phyloP scores from a whole-genome alignment of 2,329 filamentous ascomycete genomes.

The Grosmannia serpens region DNA sequence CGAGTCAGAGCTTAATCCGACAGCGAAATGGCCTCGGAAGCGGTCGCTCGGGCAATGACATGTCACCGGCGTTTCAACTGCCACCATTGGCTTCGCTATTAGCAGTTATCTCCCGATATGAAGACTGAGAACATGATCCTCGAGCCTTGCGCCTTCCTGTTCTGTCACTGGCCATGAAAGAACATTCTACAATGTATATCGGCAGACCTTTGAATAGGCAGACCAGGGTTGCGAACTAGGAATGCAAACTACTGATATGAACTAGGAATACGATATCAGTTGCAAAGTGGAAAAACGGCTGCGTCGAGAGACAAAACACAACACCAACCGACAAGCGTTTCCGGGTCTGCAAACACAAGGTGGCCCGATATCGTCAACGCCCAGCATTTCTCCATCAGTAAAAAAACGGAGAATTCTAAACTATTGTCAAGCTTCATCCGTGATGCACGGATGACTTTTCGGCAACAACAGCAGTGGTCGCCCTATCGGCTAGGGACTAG shows the following conservation, averaged over 20 bases:
- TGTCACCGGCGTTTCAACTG: too few relatives aligned
- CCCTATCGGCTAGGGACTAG: not conserved
- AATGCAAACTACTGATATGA: not conserved
- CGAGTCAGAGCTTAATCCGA: too few relatives aligned
- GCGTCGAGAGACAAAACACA: not conserved
- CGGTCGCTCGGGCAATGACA: too few relatives aligned
- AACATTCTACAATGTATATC: not conserved
- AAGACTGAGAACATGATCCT: too few relatives aligned
- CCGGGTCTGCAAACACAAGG: not conserved
- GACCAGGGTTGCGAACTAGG: not conserved
- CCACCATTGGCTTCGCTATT: too few relatives aligned
- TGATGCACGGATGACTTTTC: too few relatives aligned
- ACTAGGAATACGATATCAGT: not conserved
- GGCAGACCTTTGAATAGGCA: not conserved
- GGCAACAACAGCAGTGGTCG: too few relatives aligned
- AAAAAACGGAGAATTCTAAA: too few relatives aligned
- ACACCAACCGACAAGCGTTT: not conserved
- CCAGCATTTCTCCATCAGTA: too few relatives aligned
- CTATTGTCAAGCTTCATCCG: too few relatives aligned
- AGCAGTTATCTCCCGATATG: not conserved
- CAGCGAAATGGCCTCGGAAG: too few relatives aligned
- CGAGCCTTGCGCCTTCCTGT: not conserved
- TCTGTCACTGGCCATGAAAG: not conserved
- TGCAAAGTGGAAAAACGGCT: not conserved
- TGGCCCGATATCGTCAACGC: not conserved